phyloP scores from a whole-genome alignment of 2,329 filamentous ascomycete genomes.

The Neurospora sp. region DNA sequence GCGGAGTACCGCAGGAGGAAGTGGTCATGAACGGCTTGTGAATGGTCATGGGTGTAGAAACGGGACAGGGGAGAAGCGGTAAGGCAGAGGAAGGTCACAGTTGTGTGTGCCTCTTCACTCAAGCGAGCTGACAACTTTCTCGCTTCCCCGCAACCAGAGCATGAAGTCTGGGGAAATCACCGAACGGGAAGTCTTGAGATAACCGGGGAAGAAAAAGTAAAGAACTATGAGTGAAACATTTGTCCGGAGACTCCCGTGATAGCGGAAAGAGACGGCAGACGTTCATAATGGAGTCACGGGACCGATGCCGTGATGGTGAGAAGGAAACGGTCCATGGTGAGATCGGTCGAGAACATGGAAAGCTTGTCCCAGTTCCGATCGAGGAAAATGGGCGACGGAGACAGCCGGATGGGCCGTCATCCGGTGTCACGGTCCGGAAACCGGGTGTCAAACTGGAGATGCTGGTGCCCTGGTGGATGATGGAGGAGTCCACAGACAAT shows the following conservation, averaged over 20 bases:
- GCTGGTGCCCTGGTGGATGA: not conserved
- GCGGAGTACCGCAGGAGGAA: not conserved
- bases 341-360: not conserved
- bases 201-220: not conserved
- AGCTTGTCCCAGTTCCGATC: not conserved
- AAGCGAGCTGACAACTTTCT: not conserved
- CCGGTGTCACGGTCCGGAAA: not conserved
- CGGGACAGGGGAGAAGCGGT: not conserved
- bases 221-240: not conserved
- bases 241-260: not conserved
- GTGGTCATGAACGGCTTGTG: not conserved
- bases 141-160: not conserved
- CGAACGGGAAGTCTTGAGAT: not conserved
- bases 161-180: not conserved
- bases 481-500: not conserved
- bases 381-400: not conserved
- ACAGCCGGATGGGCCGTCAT: not conserved
- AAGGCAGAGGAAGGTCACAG: not conserved
- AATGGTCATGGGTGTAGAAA: not conserved
- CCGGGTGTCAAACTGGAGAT: not conserved
- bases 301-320: not conserved
- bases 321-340: not conserved
- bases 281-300: not conserved
- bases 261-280: not conserved
- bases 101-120: not conserved